These are phyloP conservation scores for Silene conica DNA, from an alignment of 148 eudicot species.

Conservation along the genomic window DNA sequence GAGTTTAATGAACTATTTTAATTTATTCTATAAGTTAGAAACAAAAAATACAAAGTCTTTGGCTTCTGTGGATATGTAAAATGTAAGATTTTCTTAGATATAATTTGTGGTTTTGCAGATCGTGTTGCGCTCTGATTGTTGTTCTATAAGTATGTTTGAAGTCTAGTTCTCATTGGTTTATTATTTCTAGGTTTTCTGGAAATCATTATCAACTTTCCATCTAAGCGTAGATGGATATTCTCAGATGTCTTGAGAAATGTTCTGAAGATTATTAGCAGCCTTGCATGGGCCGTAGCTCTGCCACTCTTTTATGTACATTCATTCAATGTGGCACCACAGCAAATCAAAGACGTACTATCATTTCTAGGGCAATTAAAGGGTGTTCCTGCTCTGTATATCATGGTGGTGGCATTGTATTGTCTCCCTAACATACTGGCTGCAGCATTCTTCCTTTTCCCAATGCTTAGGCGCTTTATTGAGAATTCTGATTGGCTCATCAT, in stretches of 20 bases:
- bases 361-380: slow-evolving; percentile 54
- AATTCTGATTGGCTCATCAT: slow-evolving; percentile 92
- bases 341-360: slow-evolving; percentile 42
- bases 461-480: slow-evolving; percentile 91
- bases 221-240: slow-evolving; percentile 74
- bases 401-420: slow-evolving; percentile 71
- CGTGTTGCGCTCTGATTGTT: background rate
- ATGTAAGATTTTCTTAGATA: background rate
- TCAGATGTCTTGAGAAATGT: slow-evolving; percentile 61
- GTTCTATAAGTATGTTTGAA: slow-evolving; percentile 5
- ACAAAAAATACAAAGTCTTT: background rate
- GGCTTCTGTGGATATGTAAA: background rate
- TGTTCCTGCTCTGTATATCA: slow-evolving; percentile 67
- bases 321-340: slow-evolving; percentile 38
- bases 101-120: background rate
- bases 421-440: slow-evolving; percentile 78
- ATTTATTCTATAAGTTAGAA: too few relatives aligned
- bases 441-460: slow-evolving; percentile 73
- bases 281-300: slow-evolving; percentile 78
- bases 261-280: slow-evolving; percentile 66
- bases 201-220: slow-evolving; percentile 65
- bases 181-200: slow-evolving; percentile 69
- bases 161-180: slow-evolving; percentile 4
- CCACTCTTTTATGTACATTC: slow-evolving; percentile 71
- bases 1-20: background rate